Conservation (phyloP, 441 rosid species). For the Raphanus hybrid region DNA sequence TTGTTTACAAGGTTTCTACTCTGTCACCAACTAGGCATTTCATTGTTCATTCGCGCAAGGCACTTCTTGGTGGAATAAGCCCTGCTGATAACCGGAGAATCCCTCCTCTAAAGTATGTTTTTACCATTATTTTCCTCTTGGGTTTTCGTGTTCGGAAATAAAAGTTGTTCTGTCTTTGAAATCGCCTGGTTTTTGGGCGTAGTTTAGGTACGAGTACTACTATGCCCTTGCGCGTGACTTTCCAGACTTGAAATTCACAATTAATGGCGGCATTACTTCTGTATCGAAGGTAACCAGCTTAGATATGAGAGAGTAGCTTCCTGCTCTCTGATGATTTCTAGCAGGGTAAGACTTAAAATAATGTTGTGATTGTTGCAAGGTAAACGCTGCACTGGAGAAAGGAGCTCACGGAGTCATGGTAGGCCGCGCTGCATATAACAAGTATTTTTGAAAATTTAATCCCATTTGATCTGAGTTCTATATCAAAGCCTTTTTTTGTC, state of each 20-base stretch:
- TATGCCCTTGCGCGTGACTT: constrained; percentile 94
- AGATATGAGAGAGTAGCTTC: constrained; percentile 23
- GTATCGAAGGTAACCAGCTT: constrained; percentile 68
- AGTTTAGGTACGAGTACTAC: constrained; percentile 88
- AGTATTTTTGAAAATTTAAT: constrained; percentile 53
- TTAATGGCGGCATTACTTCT: constrained; percentile 93
- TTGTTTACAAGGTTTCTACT: too few species aligned
- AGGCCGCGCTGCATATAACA: constrained; percentile 94
- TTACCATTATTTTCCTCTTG: too few species aligned
- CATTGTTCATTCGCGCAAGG: too few species aligned
- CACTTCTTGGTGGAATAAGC: too few species aligned
- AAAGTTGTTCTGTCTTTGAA: neutral
- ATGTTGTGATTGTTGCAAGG: constrained; percentile 55
- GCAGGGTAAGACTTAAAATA: constrained; percentile 17
- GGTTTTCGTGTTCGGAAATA: too few species aligned
- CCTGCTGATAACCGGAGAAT: too few species aligned
- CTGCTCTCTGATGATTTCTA: neutral
- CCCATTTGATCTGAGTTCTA: constrained; percentile 16
- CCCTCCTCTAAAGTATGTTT: too few species aligned
- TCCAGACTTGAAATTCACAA: constrained; percentile 84
- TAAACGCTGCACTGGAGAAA: constrained; percentile 70
- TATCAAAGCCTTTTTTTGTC: neutral
- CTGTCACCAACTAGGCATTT: too few species aligned
- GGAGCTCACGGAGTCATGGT: constrained; percentile 99
- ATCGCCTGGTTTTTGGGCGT: constrained; percentile 24